Evolutionary conservation across 805 yeast genomes (phyloP), one percentile per base, ranked within the genome.

Genomic region (Wickerhamiella siamensis): DNA sequence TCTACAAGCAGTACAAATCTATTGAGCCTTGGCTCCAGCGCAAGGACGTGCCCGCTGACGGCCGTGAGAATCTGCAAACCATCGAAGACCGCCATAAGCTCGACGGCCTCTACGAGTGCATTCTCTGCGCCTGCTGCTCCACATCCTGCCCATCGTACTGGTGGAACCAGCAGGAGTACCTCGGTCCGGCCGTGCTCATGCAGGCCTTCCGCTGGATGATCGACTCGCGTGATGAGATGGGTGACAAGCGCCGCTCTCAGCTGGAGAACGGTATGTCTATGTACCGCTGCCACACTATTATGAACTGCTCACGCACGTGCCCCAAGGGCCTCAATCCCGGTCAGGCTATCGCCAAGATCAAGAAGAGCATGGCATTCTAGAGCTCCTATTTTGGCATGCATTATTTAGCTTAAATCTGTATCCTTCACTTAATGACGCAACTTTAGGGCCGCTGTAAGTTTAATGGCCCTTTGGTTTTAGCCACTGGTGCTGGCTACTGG

Each of bases 291-390:
- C 98, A 88, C 71, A 91, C 98, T 46, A 91, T 91, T 60, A 83
- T 91, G 95, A 91, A 91, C 76, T 91, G 98, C 76, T 75, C 98
- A 41, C 79, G 75, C 62, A 91, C 98, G 44, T 91, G 98, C 72
- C 98, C 98, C 54, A 81, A 91, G 78, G 96, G 95, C 50, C 75
- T 91, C 70, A 91, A 91, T 68, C 98, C 98, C 37, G 98, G 97
- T 69, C 71, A 62, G 56, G 97, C 98, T 45, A 91, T 91, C 66
- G 97, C 97, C 50, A 86, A 84, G 67, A 86, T 91, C 66, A 91
- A 91, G 75, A 87, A 84, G 71, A 77, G 77, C 59, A 74, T 91
- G 73, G 91, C 95, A 41, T 72, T 81, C 29, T 24, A 24, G 12
- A 24, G 6, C 6, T 24, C 29, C n/a, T 39, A 41, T 15, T 44